These are phyloP conservation scores for Halophytophthora polymorphica DNA, from an alignment of 352 stramenopile genomes.

Conservation along the genomic window DNA sequence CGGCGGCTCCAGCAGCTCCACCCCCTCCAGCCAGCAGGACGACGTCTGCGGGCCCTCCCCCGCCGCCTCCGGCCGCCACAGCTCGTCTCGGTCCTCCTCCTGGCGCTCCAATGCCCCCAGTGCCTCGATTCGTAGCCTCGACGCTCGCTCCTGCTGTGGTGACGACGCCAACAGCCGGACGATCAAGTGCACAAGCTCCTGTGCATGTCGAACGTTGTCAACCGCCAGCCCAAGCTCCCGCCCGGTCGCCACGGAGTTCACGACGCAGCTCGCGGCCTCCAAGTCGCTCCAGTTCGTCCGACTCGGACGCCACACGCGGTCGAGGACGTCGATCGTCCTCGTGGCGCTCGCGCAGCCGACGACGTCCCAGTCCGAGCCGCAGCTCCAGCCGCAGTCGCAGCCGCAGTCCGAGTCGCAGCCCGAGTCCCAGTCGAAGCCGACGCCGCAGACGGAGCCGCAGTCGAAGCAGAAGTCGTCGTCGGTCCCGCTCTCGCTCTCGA, in stretches of 20 bases:
- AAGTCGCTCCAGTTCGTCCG: constrained; percentile 19
- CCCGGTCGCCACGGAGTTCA: neutral
- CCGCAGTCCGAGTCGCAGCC: constrained; percentile 15
- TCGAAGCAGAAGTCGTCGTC: constrained; percentile 10
- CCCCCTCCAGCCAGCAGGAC: constrained; percentile 1
- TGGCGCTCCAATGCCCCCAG: neutral
- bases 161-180: constrained; percentile 1
- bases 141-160: constrained; percentile 1
- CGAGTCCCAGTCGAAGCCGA: constrained; percentile 15
- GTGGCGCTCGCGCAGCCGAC: constrained; percentile 7
- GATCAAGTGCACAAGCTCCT: neutral
- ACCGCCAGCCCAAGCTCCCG: neutral
- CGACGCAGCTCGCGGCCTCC: constrained; percentile 2
- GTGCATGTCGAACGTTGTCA: too few relatives aligned
- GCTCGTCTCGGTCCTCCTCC: constrained; percentile 1
- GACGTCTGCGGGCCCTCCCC: neutral
- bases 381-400: constrained; percentile 8
- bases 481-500: constrained; percentile 24
- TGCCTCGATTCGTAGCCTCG: neutral
- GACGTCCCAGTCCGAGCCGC: constrained; percentile 14
- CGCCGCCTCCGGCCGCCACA: neutral
- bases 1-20: constrained; percentile 3
- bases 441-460: constrained; percentile 12
- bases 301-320: constrained; percentile 8
- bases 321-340: constrained; percentile 10